These are phyloP conservation scores for Aureobasidium pullulans DNA, from an alignment of 2,329 filamentous ascomycete species.

Conservation along the genomic window DNA sequence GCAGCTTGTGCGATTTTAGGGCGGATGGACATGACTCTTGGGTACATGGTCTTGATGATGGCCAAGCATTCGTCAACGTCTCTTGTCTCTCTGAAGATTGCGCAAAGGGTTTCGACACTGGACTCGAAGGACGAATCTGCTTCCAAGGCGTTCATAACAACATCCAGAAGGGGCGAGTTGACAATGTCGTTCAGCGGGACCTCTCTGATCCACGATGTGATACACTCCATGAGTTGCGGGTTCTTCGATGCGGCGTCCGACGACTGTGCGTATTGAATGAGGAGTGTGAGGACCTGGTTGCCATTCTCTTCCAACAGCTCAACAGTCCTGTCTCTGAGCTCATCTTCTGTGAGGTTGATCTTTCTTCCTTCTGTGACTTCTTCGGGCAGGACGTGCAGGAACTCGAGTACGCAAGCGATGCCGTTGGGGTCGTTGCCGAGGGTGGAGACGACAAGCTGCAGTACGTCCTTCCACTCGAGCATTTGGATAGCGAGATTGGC, in stretches of 20 bases:
- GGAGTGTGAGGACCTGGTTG: slow-evolving; percentile 73
- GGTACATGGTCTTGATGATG: slow-evolving; percentile 75
- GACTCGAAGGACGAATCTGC: slow-evolving; percentile 74
- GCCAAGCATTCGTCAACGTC: slow-evolving; percentile 87
- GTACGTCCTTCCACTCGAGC: slow-evolving; percentile 89
- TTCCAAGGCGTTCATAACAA: slow-evolving; percentile 70
- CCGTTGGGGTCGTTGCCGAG: slow-evolving; percentile 70
- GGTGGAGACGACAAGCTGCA: slow-evolving; percentile 70
- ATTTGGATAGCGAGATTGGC: slow-evolving; percentile 95
- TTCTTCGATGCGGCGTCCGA: slow-evolving; percentile 81
- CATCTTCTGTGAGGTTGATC: slow-evolving; percentile 98
- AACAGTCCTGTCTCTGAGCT: slow-evolving; percentile 74
- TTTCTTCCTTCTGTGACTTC: slow-evolving; percentile 99
- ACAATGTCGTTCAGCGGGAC: slow-evolving; percentile 78
- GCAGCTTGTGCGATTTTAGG: slow-evolving; percentile 69
- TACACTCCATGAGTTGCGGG: slow-evolving; percentile 85
- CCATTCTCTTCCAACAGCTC: slow-evolving; percentile 90
- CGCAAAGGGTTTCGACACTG: slow-evolving; percentile 85
- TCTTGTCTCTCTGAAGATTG: slow-evolving; percentile 82
- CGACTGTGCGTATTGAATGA: slow-evolving; percentile 86
- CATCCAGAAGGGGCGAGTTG: slow-evolving; percentile 73
- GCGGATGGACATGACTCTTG: slow-evolving; percentile 66
- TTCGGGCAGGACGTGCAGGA: slow-evolving; percentile 92
- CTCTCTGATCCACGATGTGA: slow-evolving; percentile 93
- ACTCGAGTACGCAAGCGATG: slow-evolving; percentile 85